Evolutionary conservation across 768 basidiomycete genomes (phyloP), one percentile per base, ranked within the genome.

Genomic region (Mycena albidolilacea): DNA sequence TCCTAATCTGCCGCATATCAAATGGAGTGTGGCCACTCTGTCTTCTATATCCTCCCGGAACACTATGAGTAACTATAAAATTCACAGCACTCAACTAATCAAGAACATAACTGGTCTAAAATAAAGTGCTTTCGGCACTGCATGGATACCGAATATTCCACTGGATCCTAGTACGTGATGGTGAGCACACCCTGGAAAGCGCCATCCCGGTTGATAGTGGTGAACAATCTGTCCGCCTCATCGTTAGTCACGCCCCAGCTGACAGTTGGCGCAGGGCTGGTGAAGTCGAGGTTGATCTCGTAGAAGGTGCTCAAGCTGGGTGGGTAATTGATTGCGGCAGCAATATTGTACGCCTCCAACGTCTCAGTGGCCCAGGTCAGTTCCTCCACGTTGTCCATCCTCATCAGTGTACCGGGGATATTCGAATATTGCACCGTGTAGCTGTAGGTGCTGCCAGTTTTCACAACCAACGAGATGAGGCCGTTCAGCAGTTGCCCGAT

Each of bases 311-410:
- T 64, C 21, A 48, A 14, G 44, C 62, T 48, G 30, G 46, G 23
- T 7, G 72, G 72, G 50, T 65, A 73, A 52, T 67, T 62, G 52
- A 38, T 50, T 14, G 12, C 12, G 19, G 17, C 52, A 10, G 44
- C 62, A 21, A 73, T 30, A 21, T 21, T 46, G 63, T 73, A 73
- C 35, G 54, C 66, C 67, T 73, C 72, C 19, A 73, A 67, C 21
- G 72, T 73, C 23, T 60, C 60, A 19, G 66, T 69, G 7, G 67
- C 67, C 67, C 62, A 64, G 39, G 30, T 35, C 39, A 69, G 58
- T 58, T 60, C 38, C 12, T 19, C 35, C 4, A n/a, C 38, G 37
- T 30, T 52, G 39, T 17, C 30, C 9, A 68, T n/a, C 15, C n/a
- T 63, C 39, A 72, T 30, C 48, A 30, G 21, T 11, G 48, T 66